Conservation (phyloP, 2,329 filamentous ascomycete genomes). For the Phyllosticta citrichinensis region DNA sequence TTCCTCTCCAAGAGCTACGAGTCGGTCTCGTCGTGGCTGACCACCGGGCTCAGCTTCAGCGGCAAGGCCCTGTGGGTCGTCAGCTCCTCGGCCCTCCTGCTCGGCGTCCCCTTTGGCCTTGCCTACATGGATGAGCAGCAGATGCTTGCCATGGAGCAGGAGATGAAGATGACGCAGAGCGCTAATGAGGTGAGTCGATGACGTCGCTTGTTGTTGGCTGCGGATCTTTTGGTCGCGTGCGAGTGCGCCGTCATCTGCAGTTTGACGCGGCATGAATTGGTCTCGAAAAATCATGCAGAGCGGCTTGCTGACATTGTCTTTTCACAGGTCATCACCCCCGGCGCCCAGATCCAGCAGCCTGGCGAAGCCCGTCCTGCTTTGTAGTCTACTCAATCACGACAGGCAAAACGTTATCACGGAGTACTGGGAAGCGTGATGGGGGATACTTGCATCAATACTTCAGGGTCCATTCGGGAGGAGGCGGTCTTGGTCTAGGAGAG, state of each 20-base stretch:
- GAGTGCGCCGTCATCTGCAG: background rate
- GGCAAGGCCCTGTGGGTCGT: slow-evolving; percentile 88
- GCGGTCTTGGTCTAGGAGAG: background rate
- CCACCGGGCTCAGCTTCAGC: slow-evolving; percentile 55
- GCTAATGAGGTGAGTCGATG: slow-evolving; percentile 58
- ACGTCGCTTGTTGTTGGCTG: background rate
- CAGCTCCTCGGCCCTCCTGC: slow-evolving; percentile 75
- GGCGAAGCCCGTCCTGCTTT: slow-evolving; percentile 26
- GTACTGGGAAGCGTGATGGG: background rate
- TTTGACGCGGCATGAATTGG: background rate
- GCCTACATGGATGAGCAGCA: slow-evolving; percentile 95
- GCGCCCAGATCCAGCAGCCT: slow-evolving; percentile 16
- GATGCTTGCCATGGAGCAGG: slow-evolving; percentile 93
- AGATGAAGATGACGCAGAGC: slow-evolving; percentile 90
- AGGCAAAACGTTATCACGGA: background rate
- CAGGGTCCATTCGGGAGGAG: background rate
- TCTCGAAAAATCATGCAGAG: background rate
- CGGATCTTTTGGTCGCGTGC: background rate
- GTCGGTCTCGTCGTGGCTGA: slow-evolving; percentile 47
- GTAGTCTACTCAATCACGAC: slow-evolving; percentile 14
- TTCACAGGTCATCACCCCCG: slow-evolving; percentile 25
- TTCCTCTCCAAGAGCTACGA: slow-evolving; percentile 32
- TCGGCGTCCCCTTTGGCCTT: slow-evolving; percentile 88
- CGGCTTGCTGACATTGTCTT: slow-evolving; percentile 1
- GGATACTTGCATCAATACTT: background rate